Conservation (phyloP, 1,284 basidiomycete genomes). For the Moesziomyces antarcticus region DNA sequence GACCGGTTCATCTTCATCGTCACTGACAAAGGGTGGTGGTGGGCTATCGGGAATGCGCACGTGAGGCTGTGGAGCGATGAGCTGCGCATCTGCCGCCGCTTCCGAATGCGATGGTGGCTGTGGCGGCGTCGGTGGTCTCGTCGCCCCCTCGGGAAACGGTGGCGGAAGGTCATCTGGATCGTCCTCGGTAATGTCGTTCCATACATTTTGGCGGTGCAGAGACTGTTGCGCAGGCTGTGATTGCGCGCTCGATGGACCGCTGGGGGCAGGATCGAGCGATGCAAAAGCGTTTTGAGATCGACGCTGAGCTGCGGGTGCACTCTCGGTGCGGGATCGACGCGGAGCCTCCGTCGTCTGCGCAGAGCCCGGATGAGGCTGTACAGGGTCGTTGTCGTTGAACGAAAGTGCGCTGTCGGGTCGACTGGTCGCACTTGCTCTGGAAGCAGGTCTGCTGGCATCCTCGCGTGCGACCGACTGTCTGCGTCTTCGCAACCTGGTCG, state of each 20-base stretch:
- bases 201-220: constrained; percentile 47
- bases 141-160: constrained; percentile 46
- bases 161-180: constrained; percentile 53
- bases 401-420: constrained; percentile 26
- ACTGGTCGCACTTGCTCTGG: constrained; percentile 33
- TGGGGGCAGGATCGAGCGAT: not conserved
- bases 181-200: constrained; percentile 50
- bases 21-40: constrained; percentile 56
- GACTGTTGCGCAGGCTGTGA: constrained; percentile 17
- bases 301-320: constrained; percentile 23
- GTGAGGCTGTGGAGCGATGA: constrained; percentile 42
- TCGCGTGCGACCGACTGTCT: constrained; percentile 22
- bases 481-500: constrained; percentile 16
- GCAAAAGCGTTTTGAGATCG: constrained; percentile 28
- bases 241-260: not conserved
- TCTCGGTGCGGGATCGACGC: constrained; percentile 32
- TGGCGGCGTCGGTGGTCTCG: constrained; percentile 41
- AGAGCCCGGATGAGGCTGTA: not conserved
- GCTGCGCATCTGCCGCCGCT: constrained; percentile 25
- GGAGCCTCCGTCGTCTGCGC: not conserved
- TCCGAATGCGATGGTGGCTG: constrained; percentile 32
- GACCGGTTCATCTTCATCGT: constrained; percentile 31
- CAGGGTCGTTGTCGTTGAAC: constrained; percentile 8
- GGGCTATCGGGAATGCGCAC: constrained; percentile 48
- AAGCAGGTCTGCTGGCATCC: constrained; percentile 30